Base-by-base conservation (phyloP, 768 basidiomycete species). In the Exidia glandulosa region DNA sequence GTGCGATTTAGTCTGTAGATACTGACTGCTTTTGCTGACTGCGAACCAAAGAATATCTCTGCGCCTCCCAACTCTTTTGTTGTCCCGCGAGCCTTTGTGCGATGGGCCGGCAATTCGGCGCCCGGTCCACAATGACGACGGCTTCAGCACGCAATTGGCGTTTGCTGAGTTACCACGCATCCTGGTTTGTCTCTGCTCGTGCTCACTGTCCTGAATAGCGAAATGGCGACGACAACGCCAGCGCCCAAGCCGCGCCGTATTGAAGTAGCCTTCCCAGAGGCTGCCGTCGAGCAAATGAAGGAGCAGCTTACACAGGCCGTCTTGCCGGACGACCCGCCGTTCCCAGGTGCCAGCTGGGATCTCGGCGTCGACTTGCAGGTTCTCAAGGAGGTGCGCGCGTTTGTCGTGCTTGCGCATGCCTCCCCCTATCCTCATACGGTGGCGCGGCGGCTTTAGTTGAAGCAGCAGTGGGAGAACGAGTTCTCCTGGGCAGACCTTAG, bases 351-450 rank as follows among this genome's bases (percentile, higher is more conserved):
- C n/a, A 27, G 29, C 19, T 58, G 63, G 58, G 45, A 54, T 5
- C 32, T 61, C 16, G 63, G 63, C 12, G 58, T 63, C 34, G 55
- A 63, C 41, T 32, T 58, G 27, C 19, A 32, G 37, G 59, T 34
- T 32, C 60, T 63, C 19, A 25, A 45, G 19, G 41, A 19, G 6
- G 41, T 45, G 19, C 41, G 41, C 23, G 19, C 19, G 41, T 23
- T 6, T 3, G 41, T 45, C 5, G 10, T 45, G 9, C 2, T 14
- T 19, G 41, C 23, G 6, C 19, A 19, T 45, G 16, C 16, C 41
- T 45, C 16, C 41, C 41, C 16, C 7, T 36, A 7, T 14, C 16
- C 10, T 45, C 19, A n/a, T n/a, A n/a, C n/a, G n/a, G n/a, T n/a
- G n/a, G n/a, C n/a, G n/a, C n/a, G n/a, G n/a, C n/a, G n/a, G n/a